These are phyloP conservation scores for Aspergillus panamensis DNA, from an alignment of 495 filamentous ascomycete genomes.

Conservation along the genomic window DNA sequence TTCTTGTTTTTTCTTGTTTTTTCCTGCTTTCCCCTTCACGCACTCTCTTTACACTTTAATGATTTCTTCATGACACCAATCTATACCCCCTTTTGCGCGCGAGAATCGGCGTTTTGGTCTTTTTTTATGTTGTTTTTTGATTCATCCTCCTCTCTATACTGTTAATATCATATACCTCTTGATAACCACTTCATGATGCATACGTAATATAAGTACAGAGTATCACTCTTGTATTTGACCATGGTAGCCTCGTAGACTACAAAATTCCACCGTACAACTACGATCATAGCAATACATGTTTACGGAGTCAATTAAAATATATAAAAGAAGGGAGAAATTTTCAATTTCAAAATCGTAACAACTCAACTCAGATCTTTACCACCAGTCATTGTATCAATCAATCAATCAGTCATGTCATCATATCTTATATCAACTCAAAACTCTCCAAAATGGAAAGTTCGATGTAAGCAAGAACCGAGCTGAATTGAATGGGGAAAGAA, in stretches of 20 bases:
- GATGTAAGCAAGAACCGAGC: background rate
- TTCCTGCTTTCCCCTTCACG: slow-evolving; percentile 5
- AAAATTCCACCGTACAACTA: background rate
- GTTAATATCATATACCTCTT: too few relatives aligned
- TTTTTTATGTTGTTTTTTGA: too few relatives aligned
- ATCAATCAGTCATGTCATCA: slow-evolving; percentile 12
- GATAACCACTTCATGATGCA: too few relatives aligned
- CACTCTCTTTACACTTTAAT: background rate
- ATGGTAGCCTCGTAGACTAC: too few relatives aligned
- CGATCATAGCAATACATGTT: background rate
- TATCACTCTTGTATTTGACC: too few relatives aligned
- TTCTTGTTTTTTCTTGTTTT: slow-evolving; percentile 8
- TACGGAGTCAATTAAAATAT: background rate
- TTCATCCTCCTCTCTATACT: too few relatives aligned
- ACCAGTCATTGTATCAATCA: slow-evolving; percentile 13
- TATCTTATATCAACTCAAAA: slow-evolving; percentile 4
- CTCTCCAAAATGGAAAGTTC: background rate
- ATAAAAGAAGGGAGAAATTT: slow-evolving; percentile 6
- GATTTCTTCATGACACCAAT: background rate
- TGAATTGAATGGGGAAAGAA: background rate
- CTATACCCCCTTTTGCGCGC: background rate
- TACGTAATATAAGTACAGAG: too few relatives aligned
- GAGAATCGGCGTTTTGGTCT: too few relatives aligned
- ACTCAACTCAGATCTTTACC: slow-evolving; percentile 12
- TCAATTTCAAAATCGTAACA: slow-evolving; percentile 13